Conservation (phyloP, 2,329 filamentous ascomycete genomes). For the Monosporascus sp. region DNA sequence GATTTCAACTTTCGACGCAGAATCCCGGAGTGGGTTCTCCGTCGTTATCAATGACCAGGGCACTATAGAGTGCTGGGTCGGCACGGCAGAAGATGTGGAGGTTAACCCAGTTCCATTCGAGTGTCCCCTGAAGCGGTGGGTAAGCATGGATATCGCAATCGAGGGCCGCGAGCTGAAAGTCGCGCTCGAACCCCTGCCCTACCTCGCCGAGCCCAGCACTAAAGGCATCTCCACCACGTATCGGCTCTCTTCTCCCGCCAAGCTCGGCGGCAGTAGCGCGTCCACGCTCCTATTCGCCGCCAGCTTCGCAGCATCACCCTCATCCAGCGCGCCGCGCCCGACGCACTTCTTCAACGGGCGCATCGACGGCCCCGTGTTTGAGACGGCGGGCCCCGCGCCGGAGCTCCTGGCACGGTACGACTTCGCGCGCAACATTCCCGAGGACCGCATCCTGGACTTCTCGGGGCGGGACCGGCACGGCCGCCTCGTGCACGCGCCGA, state of each 20-base stretch:
- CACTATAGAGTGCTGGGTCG: background rate
- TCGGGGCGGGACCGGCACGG: constrained; percentile 20
- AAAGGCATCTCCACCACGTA: background rate
- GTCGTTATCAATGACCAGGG: background rate
- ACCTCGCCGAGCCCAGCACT: background rate
- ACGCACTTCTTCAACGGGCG: constrained; percentile 15
- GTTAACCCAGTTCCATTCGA: background rate
- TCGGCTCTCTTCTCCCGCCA: background rate
- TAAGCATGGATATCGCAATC: background rate
- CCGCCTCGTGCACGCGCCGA: constrained; percentile 24
- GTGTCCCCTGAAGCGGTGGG: background rate
- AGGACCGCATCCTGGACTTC: constrained; percentile 14
- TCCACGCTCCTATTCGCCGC: constrained; percentile 1
- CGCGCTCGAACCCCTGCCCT: background rate
- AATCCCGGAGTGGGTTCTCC: background rate
- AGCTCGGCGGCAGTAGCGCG: background rate
- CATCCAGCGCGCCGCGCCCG: background rate
- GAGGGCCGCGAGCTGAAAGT: background rate
- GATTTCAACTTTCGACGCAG: constrained; percentile 1
- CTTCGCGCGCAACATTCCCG: constrained; percentile 1
- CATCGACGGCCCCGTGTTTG: constrained; percentile 7
- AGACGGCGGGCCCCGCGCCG: background rate
- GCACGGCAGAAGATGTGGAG: background rate
- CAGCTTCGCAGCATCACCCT: background rate
- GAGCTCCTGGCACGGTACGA: constrained; percentile 1